phyloP scores from a whole-genome alignment of 2,329 filamentous ascomycete species.

The Trichophyton mentagrophytes region DNA sequence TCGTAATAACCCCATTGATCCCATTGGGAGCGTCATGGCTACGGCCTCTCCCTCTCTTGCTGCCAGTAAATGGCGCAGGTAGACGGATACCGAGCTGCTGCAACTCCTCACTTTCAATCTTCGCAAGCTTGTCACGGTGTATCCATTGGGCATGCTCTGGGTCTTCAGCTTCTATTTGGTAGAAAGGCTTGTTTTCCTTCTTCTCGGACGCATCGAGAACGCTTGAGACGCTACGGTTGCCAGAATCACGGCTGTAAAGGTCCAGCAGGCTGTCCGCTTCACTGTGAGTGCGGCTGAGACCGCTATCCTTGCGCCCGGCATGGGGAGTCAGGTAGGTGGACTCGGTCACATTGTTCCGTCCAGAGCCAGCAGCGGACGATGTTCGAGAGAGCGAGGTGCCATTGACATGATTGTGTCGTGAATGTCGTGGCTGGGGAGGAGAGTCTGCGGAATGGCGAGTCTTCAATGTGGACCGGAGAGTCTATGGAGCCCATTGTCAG shows the following conservation, averaged over 20 bases:
- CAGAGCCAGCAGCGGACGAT: conserved; percentile 25
- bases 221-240: conserved; percentile 16
- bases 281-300: conserved; percentile 26
- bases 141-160: conserved; percentile 35
- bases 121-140: conserved; percentile 38
- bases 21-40: conserved; percentile 26
- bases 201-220: conserved; percentile 17
- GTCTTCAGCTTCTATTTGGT: conserved; percentile 15
- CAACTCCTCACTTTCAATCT: conserved; percentile 39
- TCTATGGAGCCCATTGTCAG: not conserved
- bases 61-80: conserved; percentile 25
- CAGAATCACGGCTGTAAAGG: conserved; percentile 23
- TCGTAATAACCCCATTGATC: conserved; percentile 17
- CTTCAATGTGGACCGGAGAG: conserved; percentile 12
- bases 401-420: not conserved
- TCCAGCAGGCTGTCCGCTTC: conserved; percentile 30
- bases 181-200: conserved; percentile 14
- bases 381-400: conserved; percentile 23
- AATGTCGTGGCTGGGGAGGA: conserved; percentile 10
- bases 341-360: conserved; percentile 21
- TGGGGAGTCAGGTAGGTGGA: conserved; percentile 17
- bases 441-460: conserved; percentile 29
- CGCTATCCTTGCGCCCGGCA: conserved; percentile 23
- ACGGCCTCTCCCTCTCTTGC: conserved; percentile 21
- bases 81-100: conserved; percentile 35